Conservation (phyloP, 2,329 filamentous ascomycete genomes). For the Aspergillus pseudotamarii region DNA sequence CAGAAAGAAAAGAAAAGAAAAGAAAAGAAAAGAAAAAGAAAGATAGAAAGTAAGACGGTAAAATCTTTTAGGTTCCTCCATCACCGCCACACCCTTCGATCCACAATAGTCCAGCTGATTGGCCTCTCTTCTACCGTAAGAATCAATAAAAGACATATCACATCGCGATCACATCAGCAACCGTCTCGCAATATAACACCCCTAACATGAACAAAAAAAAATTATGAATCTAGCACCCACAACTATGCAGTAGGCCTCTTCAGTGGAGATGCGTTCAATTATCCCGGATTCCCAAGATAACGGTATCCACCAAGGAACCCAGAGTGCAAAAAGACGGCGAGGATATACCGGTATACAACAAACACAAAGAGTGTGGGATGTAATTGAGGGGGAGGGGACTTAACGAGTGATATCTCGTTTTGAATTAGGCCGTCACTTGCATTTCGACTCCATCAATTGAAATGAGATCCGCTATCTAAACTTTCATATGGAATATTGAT, state of each 20-base stretch:
- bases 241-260: background rate
- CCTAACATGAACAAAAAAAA: background rate
- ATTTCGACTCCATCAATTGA: background rate
- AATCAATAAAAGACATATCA: constrained; percentile 23
- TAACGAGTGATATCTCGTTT: background rate
- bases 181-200: background rate
- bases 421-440: background rate
- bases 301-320: background rate
- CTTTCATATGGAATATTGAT: background rate
- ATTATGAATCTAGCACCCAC: background rate
- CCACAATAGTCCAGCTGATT: constrained; percentile 6
- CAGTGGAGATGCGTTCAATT: background rate
- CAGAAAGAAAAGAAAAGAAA: background rate
- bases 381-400: no score
- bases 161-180: constrained; percentile 15
- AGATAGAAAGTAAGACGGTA: background rate
- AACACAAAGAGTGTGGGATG: no score
- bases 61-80: background rate
- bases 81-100: constrained; percentile 6
- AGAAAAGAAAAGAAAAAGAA: background rate
- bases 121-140: background rate
- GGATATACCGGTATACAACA: no score
- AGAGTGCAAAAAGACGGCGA: background rate
- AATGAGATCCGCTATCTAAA: background rate
- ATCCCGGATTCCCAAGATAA: background rate